Percentiles rank a stretch among this genome's conserved stretches.
These are phyloP conservation scores for Nigrograna mackinnonii DNA, from an alignment of 2,329 filamentous ascomycete genomes.

Conservation along the genomic window DNA sequence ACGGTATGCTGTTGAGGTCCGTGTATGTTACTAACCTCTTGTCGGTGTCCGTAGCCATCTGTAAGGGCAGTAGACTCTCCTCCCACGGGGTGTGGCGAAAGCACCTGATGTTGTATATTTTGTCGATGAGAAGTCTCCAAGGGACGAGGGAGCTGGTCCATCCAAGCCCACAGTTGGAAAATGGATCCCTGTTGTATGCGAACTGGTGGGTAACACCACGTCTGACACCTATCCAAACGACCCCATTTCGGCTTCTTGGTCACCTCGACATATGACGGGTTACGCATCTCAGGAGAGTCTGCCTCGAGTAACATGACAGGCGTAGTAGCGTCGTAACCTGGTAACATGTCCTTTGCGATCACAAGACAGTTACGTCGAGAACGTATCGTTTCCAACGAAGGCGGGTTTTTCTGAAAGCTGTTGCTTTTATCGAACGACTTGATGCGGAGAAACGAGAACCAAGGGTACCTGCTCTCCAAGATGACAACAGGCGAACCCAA, in stretches of 20 bases:
- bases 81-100: too few species aligned
- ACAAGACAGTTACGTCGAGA: slow-evolving; percentile 8
- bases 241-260: not conserved
- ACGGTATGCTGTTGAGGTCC: too few species aligned
- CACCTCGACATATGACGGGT: slow-evolving; percentile 21
- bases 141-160: too few species aligned
- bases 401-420: too few species aligned
- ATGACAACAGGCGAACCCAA: slow-evolving; percentile 19
- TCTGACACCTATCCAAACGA: slow-evolving; percentile 11
- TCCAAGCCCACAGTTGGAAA: not conserved
- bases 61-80: too few species aligned
- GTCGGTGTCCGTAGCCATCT: too few species aligned
- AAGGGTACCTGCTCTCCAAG: slow-evolving; percentile 12
- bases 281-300: slow-evolving; percentile 15
- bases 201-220: slow-evolving; percentile 20
- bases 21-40: too few species aligned
- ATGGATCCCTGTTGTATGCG: slow-evolving; percentile 1
- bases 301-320: slow-evolving; percentile 17
- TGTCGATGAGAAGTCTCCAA: too few species aligned
- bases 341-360: not conserved
- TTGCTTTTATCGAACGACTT: too few species aligned
- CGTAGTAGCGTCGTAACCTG: not conserved
- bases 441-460: slow-evolving; percentile 16
- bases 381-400: slow-evolving; percentile 8
- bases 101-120: too few species aligned